A percentile compares a stretch with the other conserved stretches of the same genome.
phyloP scores from a whole-genome alignment of 176 grass and related monocot species.

The Eleusine coracana region DNA sequence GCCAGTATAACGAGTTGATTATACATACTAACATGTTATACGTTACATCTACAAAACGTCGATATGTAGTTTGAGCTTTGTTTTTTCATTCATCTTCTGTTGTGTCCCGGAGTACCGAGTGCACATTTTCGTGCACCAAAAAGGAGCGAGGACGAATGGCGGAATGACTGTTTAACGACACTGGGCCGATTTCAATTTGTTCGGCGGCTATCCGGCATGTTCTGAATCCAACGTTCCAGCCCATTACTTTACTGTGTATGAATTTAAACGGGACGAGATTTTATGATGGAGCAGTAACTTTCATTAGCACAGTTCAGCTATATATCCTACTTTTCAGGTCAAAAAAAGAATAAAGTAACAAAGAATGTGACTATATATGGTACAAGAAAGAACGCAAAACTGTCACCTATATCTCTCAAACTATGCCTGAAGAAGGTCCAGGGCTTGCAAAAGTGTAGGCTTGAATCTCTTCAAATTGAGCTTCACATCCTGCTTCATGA shows the following conservation, averaged over 20 bases:
- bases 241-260: neutral
- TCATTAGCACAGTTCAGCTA: neutral
- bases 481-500: slow-evolving; percentile 68
- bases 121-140: neutral
- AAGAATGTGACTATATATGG: slow-evolving; percentile 38
- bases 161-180: neutral
- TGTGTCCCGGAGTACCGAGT: neutral
- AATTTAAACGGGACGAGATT: no score
- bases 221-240: neutral
- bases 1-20: no score
- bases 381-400: slow-evolving; percentile 41
- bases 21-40: neutral
- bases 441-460: slow-evolving; percentile 50
- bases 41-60: neutral
- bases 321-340: neutral
- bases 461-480: slow-evolving; percentile 58
- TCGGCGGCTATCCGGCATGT: neutral
- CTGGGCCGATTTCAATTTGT: neutral
- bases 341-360: slow-evolving; percentile 19
- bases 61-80: neutral
- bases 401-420: neutral
- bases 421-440: slow-evolving; percentile 67
- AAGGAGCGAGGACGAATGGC: neutral
- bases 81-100: neutral
- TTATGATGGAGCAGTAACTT: no score